Base-by-base conservation (phyloP, 179 eudicot species). In the Pouteria campechiana region DNA sequence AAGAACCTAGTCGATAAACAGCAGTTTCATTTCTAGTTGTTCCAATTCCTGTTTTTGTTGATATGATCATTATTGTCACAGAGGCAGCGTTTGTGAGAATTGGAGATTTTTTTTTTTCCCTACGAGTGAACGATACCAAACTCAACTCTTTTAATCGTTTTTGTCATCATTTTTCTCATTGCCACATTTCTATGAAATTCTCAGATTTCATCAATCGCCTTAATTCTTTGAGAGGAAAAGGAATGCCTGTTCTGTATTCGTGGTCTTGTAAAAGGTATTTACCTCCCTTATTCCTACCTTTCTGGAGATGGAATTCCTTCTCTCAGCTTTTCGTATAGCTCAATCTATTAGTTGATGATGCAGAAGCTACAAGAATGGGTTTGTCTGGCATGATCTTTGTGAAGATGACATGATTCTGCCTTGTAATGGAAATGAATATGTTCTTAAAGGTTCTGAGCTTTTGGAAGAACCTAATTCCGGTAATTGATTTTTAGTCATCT, bases 341-440 rank as follows among this genome's bases (percentile, higher is more conserved):
- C 46, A 38, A n/a, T n/a, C n/a, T n/a, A n/a, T n/a, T n/a, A n/a
- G n/a, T 63, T 17, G 34, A 32, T 28, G 5, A 5, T 65, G 53
- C 85, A 88, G 97, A 71, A 81, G 92, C 76, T 88, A 88, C 65
- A 88, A 85, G 60, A 88, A 62, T 52, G 93, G 97, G 38, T 88
- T 70, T 74, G 97, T 88, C 28, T 88, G 97, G 97, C 94, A 88
- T 65, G 97, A 88, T 73, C 83, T 88, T 29, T 75, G 75, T 56
- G 93, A 75, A 53, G 81, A 84, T 51, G 97, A 88, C 65, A 54
- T 84, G 25, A 78, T 88, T 52, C 61, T 73, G 67, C 93, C 95
- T 17, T 80, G 85, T 32, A 87, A 76, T 25, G 93, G 93, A 17
- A 79, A 69, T 44, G 97, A 88, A 61, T 88, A 84, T 30, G 82